These are phyloP conservation scores for Zalerion maritima DNA, from an alignment of 495 filamentous ascomycete genomes.

Conservation along the genomic window DNA sequence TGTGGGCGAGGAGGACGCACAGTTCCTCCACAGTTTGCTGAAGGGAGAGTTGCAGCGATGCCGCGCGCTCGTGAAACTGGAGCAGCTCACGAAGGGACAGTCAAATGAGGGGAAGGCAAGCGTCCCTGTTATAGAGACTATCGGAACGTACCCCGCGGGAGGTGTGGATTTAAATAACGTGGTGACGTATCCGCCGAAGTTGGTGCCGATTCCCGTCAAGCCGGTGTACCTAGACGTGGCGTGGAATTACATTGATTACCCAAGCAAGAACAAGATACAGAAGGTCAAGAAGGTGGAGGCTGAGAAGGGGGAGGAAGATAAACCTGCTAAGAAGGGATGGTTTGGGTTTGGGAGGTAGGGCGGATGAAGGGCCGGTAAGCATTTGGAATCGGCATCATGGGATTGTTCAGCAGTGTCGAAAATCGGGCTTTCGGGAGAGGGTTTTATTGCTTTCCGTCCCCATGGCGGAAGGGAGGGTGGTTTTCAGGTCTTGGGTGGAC, in stretches of 20 bases:
- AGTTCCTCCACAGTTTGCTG: conserved; percentile 44
- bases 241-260: conserved; percentile 97
- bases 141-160: conserved; percentile 53
- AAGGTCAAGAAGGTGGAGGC: conserved; percentile 7
- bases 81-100: conserved; percentile 40
- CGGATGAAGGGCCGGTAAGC: too few relatives aligned
- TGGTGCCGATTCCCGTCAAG: conserved; percentile 81
- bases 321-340: conserved; percentile 54
- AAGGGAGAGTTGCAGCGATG: conserved; percentile 56
- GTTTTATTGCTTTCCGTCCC: too few relatives aligned
- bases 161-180: conserved; percentile 61
- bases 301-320: conserved; percentile 17
- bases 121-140: conserved; percentile 55
- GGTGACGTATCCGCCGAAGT: conserved; percentile 70
- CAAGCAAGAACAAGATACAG: conserved; percentile 35
- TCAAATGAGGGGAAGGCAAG: conserved; percentile 13
- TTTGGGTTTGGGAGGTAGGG: conserved; percentile 70
- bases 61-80: conserved; percentile 69
- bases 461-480: too few relatives aligned
- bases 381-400: too few relatives aligned
- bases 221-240: conserved; percentile 93
- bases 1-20: conserved; percentile 40
- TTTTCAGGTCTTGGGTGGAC: too few relatives aligned
- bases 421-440: too few relatives aligned
- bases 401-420: too few relatives aligned